Conservation (phyloP, 2,329 filamentous ascomycete species). For the Colletotrichum gigasporum region DNA sequence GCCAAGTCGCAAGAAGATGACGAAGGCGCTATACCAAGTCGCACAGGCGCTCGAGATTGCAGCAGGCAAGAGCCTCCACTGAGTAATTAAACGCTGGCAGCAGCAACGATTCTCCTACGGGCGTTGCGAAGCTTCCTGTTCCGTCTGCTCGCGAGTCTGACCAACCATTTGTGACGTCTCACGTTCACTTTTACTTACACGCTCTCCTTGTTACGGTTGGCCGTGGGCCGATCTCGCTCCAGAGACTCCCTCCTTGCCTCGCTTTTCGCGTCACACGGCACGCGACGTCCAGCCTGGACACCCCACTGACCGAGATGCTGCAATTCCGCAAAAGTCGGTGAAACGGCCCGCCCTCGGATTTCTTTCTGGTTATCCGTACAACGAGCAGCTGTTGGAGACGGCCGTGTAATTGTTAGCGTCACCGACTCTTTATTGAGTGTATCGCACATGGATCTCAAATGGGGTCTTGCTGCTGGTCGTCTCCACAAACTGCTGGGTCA, state of each 20-base stretch:
- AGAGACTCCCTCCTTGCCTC: background rate
- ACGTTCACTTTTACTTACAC: background rate
- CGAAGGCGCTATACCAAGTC: background rate
- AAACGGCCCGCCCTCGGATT: background rate
- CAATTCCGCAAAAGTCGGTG: background rate
- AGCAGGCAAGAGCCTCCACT: background rate
- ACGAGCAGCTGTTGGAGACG: background rate
- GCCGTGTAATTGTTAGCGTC: slow-evolving; percentile 12
- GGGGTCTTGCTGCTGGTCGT: background rate
- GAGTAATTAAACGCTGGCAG: background rate
- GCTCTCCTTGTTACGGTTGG: background rate
- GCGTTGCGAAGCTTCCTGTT: too few relatives aligned
- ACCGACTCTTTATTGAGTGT: slow-evolving; percentile 10
- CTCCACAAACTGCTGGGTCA: background rate
- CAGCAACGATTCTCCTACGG: background rate
- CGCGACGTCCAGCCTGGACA: background rate
- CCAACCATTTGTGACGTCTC: background rate
- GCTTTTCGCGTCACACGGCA: slow-evolving; percentile 2
- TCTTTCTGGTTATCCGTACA: too few relatives aligned
- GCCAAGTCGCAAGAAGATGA: background rate
- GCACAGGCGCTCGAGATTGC: background rate
- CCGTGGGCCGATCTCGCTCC: background rate
- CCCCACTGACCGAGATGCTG: background rate
- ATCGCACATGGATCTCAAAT: background rate
- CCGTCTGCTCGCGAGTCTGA: background rate